Base-by-base conservation (phyloP, 1,284 basidiomycete genomes). In the Mycena citricolor region DNA sequence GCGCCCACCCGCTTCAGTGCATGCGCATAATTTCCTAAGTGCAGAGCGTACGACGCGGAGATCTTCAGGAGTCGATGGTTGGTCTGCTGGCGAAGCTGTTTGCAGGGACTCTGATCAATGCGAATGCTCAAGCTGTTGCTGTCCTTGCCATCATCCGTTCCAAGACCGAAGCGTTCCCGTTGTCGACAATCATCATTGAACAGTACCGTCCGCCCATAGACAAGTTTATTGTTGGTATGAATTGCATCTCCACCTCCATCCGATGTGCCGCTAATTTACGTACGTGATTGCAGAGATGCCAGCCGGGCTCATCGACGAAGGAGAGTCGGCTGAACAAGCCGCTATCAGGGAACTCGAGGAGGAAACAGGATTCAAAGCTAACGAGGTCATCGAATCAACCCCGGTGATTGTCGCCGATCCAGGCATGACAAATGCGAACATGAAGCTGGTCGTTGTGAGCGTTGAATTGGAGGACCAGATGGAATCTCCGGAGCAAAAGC, bases 321-420 rank as follows among this genome's bases (percentile, higher is more conserved):
- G 79, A 1, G 76, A 97, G 67, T 80, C 81, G 1, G 73, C 88
- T 0, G 86, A 86, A 64, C 67, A 76, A 43, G 79, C 90, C 1
- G 93, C 90, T 1, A 71, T 92, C 25, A 79, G 93, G 25, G 94
- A 97, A 60, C 74, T 97, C 7, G 73, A 84, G 56, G 94, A 97
- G 66, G 94, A 97, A 66, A 95, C 92, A 0, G 93, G 93, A 2
- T 94, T 86, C 64, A 79, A 72, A 52, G 82, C 76, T n/a, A 69
- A 73, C 53, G 66, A 68, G 28, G 71, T 92, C 25, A 59, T 83
- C 21, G 75, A 88, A 40, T 72, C 81, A 0, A 85, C 87, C 1
- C 80, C 86, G 1, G 61, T 89, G 2, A 61, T 90, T 20, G 88
- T 88, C 30, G 74, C 71, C 52, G 89, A 91, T 67, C 90, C 81